These are phyloP conservation scores for Cystofilobasidium bisporidii DNA, from an alignment of 768 basidiomycete genomes.

Conservation along the genomic window DNA sequence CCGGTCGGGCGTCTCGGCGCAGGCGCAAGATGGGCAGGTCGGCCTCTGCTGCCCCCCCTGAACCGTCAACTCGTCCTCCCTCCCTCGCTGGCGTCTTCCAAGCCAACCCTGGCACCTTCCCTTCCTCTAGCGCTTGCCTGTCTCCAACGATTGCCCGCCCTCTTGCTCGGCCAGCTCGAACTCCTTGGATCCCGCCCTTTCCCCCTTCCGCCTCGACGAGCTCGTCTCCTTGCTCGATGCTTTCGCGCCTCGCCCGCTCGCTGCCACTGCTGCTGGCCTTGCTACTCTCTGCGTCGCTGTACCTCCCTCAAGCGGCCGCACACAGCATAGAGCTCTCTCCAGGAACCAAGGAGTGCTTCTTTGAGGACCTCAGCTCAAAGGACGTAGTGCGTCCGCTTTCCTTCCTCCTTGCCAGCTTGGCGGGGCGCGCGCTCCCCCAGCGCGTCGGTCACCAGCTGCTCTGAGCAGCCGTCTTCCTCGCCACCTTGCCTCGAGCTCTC, in stretches of 20 bases:
- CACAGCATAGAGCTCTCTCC: slow-evolving; percentile 51
- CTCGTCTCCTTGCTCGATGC: not conserved
- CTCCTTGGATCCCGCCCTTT: no score
- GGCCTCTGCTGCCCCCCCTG: no score
- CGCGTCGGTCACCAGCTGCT: no score
- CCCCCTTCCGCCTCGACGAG: not conserved
- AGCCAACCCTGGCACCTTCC: no score
- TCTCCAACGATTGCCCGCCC: no score
- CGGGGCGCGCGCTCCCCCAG: not conserved
- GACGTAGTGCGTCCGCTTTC: slow-evolving; percentile 35
- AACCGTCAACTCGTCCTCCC: no score
- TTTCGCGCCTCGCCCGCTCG: not conserved
- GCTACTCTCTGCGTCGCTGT: not conserved
- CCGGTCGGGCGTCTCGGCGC: no score
- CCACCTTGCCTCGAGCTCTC: not conserved
- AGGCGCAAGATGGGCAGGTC: no score
- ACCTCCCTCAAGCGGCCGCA: slow-evolving; percentile 15
- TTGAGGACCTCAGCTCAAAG: slow-evolving; percentile 49
- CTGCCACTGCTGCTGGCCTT: not conserved
- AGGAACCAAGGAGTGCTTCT: slow-evolving; percentile 85
- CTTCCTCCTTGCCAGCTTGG: not conserved
- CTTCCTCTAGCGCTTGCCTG: no score
- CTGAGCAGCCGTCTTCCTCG: not conserved
- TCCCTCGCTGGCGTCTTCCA: no score
- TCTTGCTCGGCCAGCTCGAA: no score